Evolutionary conservation across 2,329 filamentous ascomycete genomes (phyloP).

Genomic region (Penicillium polonicum): DNA sequence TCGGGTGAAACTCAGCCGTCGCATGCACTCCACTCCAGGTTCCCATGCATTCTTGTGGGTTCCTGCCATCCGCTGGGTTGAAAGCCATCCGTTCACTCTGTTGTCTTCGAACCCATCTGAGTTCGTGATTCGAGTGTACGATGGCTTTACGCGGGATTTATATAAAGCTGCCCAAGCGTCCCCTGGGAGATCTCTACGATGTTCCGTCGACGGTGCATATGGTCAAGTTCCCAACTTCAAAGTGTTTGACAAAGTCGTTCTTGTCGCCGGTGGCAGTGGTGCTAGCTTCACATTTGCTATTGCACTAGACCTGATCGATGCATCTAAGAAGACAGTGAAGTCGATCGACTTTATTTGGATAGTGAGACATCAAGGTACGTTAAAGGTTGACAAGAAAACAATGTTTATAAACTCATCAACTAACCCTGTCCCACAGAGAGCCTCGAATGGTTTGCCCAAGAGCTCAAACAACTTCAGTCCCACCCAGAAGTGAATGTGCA

Average conservation of each 20-base stretch:
- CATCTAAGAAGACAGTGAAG: background rate
- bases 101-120: conserved; percentile 1
- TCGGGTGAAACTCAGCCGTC: conserved; percentile 5
- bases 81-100: conserved; percentile 9
- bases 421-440: background rate
- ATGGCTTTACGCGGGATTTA: conserved; percentile 3
- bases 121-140: conserved; percentile 7
- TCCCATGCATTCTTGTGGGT: conserved; percentile 7
- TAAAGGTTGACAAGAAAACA: background rate
- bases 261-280: conserved; percentile 7
- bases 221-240: conserved; percentile 7
- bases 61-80: conserved; percentile 3
- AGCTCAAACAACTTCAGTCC: conserved; percentile 2
- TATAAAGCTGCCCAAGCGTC: background rate
- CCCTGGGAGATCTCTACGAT: background rate
- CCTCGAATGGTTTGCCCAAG: background rate
- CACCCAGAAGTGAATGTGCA: conserved; percentile 6
- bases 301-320: conserved; percentile 3
- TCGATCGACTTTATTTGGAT: conserved; percentile 3
- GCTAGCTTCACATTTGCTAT: conserved; percentile 8
- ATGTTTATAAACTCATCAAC: background rate
- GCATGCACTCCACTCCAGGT: background rate
- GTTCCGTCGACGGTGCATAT: conserved; percentile 6
- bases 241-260: conserved; percentile 5
- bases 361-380: background rate